Conservation (phyloP, 768 basidiomycete species). For the Naganishia kalamii region DNA sequence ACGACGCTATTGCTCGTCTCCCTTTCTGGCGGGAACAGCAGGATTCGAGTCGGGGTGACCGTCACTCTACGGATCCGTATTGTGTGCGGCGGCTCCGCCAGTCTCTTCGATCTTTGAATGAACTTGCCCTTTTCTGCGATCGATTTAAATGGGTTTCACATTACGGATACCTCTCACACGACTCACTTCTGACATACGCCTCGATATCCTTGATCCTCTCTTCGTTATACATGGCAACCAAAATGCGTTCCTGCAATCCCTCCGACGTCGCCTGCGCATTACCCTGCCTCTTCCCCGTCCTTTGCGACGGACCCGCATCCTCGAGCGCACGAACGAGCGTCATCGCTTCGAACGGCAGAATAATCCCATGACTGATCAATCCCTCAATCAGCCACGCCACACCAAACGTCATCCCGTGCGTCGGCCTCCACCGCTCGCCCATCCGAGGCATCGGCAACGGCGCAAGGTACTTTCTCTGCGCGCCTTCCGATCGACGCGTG, state of each 20-base stretch:
- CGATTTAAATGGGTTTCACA: background rate
- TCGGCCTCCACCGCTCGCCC: too few relatives aligned
- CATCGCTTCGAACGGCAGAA: slow-evolving; percentile 29
- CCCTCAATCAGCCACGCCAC: slow-evolving; percentile 39
- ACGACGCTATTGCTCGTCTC: slow-evolving; percentile 44
- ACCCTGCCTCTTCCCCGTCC: background rate
- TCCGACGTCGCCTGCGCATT: background rate
- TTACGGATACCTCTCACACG: background rate
- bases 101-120: background rate
- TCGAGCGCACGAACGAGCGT: slow-evolving; percentile 24
- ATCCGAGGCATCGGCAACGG: background rate
- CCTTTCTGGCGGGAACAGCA: slow-evolving; percentile 39
- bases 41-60: slow-evolving; percentile 40
- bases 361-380: slow-evolving; percentile 36
- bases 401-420: slow-evolving; percentile 25
- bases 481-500: background rate
- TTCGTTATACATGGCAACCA: slow-evolving; percentile 37
- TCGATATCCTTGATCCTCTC: slow-evolving; percentile 36
- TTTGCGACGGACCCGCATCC: background rate
- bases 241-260: slow-evolving; percentile 31
- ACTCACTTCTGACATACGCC: slow-evolving; percentile 33
- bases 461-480: background rate
- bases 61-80: background rate
- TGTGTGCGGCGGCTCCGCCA: background rate
- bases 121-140: background rate